Evolutionary conservation across 225 moss, liverwort and hornwort genomes (phyloP).

Genomic region (Asterella californica): DNA sequence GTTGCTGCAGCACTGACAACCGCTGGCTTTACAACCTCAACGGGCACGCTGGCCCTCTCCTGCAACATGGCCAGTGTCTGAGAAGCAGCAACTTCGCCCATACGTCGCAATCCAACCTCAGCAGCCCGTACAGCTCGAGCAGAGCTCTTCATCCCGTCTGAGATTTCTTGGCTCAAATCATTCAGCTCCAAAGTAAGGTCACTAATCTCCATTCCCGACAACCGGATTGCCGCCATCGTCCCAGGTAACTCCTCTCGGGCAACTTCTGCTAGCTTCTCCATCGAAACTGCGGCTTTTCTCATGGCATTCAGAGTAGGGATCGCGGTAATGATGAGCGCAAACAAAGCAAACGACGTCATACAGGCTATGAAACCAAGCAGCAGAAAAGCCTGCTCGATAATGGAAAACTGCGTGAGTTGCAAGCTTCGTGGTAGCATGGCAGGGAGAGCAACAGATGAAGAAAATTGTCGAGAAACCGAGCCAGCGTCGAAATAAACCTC

Average conservation of each 20-base stretch:
- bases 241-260: conserved; percentile 60
- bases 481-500: conserved; percentile 10
- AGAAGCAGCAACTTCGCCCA: conserved; percentile 51
- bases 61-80: conserved; percentile 60
- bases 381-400: conserved; percentile 41
- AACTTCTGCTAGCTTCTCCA: conserved; percentile 61
- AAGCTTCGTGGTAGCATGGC: conserved; percentile 23
- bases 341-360: conserved; percentile 43
- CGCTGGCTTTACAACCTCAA: conserved; percentile 54
- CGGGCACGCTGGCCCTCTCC: conserved; percentile 55
- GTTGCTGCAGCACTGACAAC: conserved; percentile 60
- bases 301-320: conserved; percentile 52
- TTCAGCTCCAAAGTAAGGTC: conserved; percentile 62
- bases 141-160: conserved; percentile 56
- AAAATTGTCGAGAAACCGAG: conserved; percentile 19
- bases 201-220: conserved; percentile 70
- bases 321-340: conserved; percentile 41
- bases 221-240: conserved; percentile 64
- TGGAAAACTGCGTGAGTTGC: conserved; percentile 26
- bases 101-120: conserved; percentile 56
- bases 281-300: conserved; percentile 56
- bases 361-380: conserved; percentile 43
- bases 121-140: conserved; percentile 59
- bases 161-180: conserved; percentile 64
- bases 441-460: conserved; percentile 30